phyloP scores from a whole-genome alignment of 768 basidiomycete genomes.

The Rhizopogon sp. region DNA sequence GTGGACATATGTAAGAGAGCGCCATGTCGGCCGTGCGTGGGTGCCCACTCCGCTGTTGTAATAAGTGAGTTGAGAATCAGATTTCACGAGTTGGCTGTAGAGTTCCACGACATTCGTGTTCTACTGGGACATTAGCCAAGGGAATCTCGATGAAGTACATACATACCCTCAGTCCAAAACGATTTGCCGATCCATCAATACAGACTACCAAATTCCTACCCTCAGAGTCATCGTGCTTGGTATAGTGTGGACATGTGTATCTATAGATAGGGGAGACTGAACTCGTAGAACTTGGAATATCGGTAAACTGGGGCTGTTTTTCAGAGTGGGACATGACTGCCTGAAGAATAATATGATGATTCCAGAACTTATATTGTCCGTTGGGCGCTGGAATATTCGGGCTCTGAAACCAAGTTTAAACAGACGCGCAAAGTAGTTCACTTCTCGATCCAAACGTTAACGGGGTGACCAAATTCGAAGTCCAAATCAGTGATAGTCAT shows the following conservation, averaged over 20 bases:
- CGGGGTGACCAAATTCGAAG: background rate
- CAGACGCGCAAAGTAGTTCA: background rate
- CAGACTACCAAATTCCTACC: conserved; percentile 12
- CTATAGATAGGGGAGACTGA: background rate
- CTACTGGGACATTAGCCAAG: conserved; percentile 7
- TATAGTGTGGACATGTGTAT: background rate
- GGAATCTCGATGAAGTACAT: background rate
- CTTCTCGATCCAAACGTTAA: background rate
- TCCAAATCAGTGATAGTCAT: background rate
- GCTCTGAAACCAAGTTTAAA: background rate
- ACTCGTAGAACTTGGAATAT: background rate
- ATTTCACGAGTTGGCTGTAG: conserved; percentile 14
- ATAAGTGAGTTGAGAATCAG: conserved; percentile 16
- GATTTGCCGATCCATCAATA: conserved; percentile 15
- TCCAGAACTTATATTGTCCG: background rate
- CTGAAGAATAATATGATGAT: background rate
- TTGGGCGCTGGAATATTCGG: background rate
- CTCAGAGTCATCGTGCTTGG: background rate
- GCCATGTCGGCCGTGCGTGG: conserved; percentile 11
- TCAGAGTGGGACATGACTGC: background rate
- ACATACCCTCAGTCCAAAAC: background rate
- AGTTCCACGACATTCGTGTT: conserved; percentile 30
- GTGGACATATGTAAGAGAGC: conserved; percentile 11
- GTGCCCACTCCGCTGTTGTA: conserved; percentile 32
- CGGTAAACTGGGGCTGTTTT: background rate